Base-by-base conservation (phyloP, 768 basidiomycete genomes). In the Strobilomyces dryophilus region DNA sequence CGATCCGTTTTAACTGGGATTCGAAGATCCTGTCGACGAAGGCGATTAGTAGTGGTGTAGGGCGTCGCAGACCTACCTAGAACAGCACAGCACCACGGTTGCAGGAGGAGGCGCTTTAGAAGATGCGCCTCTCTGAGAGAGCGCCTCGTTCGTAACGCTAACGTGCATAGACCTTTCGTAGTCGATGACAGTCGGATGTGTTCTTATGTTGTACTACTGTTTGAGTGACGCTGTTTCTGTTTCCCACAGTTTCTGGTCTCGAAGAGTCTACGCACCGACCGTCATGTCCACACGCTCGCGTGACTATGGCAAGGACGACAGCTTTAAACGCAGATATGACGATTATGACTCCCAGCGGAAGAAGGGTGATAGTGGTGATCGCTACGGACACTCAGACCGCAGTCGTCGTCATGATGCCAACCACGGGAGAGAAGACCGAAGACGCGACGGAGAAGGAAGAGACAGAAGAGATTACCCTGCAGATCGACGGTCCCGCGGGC, bases 391-490 rank as follows among this genome's bases (percentile, higher is more conserved):
- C 40, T 43, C 54, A 6, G 59, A 61, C 57, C 53, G 54, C 42
- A 9, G 29, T 9, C 64, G 29, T 9, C 64, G 58, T 47, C 53
- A 34, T 46, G 52, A 45, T 11, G 21, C 58, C 46, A 47, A 53
- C n/a, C 52, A 60, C 21, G 50, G 54, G 31, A 55, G 52, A 11
- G 57, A 61, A 39, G 52, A 49, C 18, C 36, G 61, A 55, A 56
- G 35, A 47, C 56, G 64, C 48, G 61, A 68, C 47, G 60, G 55
- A 17, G 68, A 59, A 24, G 59, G 62, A 53, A 55, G 56, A 45
- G 59, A 59, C 39, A 49, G 53, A 48, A 47, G 56, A 21, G 56
- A 64, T 35, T 37, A 55, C 43, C 45, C 50, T 45, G 56, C 55
- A 47, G 62, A 55, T 26, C 54, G 58, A 47, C 58, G 56, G 31